Conservation (phyloP, 306 rosid genomes). For the Fragaria ananassa region DNA sequence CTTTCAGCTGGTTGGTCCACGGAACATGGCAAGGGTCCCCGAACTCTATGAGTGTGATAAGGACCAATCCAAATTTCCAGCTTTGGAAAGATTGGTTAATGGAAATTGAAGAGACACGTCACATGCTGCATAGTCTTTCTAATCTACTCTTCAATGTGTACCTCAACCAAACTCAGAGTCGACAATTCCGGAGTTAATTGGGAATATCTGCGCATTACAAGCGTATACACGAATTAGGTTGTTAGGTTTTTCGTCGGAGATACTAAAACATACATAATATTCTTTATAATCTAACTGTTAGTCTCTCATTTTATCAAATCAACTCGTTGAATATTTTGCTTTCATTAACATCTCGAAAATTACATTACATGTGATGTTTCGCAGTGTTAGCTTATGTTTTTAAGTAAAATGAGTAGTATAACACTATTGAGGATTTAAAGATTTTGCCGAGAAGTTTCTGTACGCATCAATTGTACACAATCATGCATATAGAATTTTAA, state of each 20-base stretch:
- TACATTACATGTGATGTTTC: neutral
- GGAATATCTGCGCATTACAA: neutral
- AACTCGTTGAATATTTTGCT: neutral
- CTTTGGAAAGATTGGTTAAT: neutral
- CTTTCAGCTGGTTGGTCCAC: neutral
- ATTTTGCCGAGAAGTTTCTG: no score
- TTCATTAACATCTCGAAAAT: neutral
- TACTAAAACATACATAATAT: neutral
- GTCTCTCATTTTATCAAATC: no score
- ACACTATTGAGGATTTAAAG: neutral
- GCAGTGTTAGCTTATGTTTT: neutral
- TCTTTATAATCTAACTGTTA: no score
- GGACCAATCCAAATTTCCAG: neutral
- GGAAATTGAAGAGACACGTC: neutral
- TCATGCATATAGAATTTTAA: no score
- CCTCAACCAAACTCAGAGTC: neutral
- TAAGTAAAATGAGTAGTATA: no score
- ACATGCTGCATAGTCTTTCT: neutral
- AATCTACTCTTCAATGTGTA: neutral
- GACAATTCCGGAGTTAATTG: no score
- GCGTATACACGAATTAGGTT: neutral
- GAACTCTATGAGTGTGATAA: neutral
- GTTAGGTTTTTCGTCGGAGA: neutral
- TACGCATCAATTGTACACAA: no score
- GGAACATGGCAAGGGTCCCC: constrained; percentile 1